Conservation (phyloP, 2,329 filamentous ascomycete genomes). For the Aureobasidium pullulans region DNA sequence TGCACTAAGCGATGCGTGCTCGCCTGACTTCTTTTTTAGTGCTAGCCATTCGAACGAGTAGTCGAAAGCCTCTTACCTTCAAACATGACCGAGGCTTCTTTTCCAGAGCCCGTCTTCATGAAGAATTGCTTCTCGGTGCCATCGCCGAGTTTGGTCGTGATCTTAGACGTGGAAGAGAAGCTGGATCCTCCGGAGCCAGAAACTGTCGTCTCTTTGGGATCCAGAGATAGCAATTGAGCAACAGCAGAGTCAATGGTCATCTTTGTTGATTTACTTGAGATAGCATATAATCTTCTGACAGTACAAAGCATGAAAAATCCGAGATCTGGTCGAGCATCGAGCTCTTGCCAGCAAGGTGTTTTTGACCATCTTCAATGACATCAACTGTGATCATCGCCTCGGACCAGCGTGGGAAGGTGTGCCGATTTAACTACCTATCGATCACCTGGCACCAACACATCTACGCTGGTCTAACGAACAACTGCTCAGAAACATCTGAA, state of each 20-base stretch:
- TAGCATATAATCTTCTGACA: neutral
- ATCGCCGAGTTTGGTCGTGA: constrained; percentile 39
- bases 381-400: neutral
- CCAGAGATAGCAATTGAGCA: constrained; percentile 51
- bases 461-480: neutral
- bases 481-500: neutral
- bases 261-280: neutral
- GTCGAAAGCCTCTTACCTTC: constrained; percentile 30
- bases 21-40: constrained; percentile 45
- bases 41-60: constrained; percentile 12
- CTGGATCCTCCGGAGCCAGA: constrained; percentile 57
- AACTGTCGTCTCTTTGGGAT: constrained; percentile 48
- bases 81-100: constrained; percentile 61
- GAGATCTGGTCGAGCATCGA: neutral
- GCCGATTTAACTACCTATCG: neutral
- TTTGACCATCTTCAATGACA: neutral
- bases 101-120: constrained; percentile 61
- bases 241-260: constrained; percentile 58
- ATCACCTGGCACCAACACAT: neutral
- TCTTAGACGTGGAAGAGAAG: constrained; percentile 57
- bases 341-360: neutral
- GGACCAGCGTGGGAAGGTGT: neutral
- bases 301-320: neutral
- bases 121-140: constrained; percentile 55
- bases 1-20: constrained; percentile 76